A percentile compares a stretch with the other conserved stretches of the same genome.
Evolutionary conservation across 495 filamentous ascomycete genomes (phyloP).

Genomic region (Astrocystis sublimbata): DNA sequence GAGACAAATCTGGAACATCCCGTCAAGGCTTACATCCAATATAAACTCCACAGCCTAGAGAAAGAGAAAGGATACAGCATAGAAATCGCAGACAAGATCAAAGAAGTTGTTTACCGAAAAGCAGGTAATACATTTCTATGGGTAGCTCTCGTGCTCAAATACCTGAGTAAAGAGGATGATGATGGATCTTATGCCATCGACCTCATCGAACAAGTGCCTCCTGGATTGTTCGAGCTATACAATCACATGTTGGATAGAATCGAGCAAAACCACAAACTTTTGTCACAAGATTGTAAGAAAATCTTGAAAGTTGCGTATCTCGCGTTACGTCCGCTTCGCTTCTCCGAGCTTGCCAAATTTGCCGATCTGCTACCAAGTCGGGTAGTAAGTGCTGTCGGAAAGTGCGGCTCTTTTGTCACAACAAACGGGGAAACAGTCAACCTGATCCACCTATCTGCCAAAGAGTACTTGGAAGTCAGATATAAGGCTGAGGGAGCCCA

Average conservation of each 20-base stretch:
- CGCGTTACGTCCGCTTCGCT: slow-evolving; percentile 28
- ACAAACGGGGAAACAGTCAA: slow-evolving; percentile 32
- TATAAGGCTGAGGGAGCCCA: slow-evolving; percentile 1
- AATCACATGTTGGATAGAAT: not conserved
- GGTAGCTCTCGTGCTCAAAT: slow-evolving; percentile 21
- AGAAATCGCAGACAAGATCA: not conserved
- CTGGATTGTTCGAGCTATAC: not conserved
- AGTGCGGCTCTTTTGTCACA: slow-evolving; percentile 37
- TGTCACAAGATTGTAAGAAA: slow-evolving; percentile 26
- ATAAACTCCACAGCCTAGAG: not conserved
- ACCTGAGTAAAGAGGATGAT: not conserved
- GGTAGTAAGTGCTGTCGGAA: not conserved
- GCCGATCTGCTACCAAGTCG: not conserved
- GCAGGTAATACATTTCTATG: not conserved
- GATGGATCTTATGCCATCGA: not conserved
- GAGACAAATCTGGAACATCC: not conserved
- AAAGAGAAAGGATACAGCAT: not conserved
- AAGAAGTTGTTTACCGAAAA: not conserved
- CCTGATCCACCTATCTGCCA: slow-evolving; percentile 46
- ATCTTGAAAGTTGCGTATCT: slow-evolving; percentile 23
- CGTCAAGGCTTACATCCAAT: not conserved
- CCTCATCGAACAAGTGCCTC: not conserved
- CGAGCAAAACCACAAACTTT: not conserved
- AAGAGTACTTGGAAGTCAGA: slow-evolving; percentile 37
- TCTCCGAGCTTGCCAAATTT: slow-evolving; percentile 31